These are phyloP conservation scores for Paradendryphiella salina DNA, from an alignment of 2,329 filamentous ascomycete species.

Conservation along the genomic window DNA sequence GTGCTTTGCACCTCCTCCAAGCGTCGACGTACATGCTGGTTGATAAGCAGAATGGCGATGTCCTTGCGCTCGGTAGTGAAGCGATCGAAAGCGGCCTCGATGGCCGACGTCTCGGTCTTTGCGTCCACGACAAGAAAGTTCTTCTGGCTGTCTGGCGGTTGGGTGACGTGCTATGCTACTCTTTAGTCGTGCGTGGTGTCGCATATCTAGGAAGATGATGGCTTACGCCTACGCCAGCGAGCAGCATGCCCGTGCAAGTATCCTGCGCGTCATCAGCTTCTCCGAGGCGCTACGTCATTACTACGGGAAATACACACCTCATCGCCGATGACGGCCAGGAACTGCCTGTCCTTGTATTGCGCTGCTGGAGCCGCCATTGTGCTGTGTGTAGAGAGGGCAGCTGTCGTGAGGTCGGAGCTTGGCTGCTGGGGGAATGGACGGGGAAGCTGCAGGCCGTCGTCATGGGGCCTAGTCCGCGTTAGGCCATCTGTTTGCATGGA, in stretches of 20 bases:
- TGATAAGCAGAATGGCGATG: slow-evolving; percentile 94
- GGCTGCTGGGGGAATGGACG: slow-evolving; percentile 11
- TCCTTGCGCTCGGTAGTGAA: slow-evolving; percentile 93
- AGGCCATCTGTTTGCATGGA: slow-evolving; percentile 27
- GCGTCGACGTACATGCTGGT: slow-evolving; percentile 76
- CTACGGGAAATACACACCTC: slow-evolving; percentile 64
- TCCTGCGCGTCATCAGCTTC: slow-evolving; percentile 61
- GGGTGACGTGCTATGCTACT: slow-evolving; percentile 77
- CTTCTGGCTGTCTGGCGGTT: slow-evolving; percentile 85
- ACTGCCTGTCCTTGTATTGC: slow-evolving; percentile 80
- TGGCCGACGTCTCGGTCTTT: slow-evolving; percentile 86
- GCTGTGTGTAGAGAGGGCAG: slow-evolving; percentile 23
- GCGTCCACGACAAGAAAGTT: slow-evolving; percentile 96
- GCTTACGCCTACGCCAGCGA: slow-evolving; percentile 90
- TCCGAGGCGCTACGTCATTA: neutral
- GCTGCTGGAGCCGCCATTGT: slow-evolving; percentile 63
- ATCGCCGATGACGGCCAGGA: slow-evolving; percentile 96
- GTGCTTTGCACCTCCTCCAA: neutral
- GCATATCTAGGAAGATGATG: neutral
- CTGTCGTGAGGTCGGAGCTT: slow-evolving; percentile 27
- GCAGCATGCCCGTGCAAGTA: slow-evolving; percentile 91
- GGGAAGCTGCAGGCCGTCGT: slow-evolving; percentile 26
- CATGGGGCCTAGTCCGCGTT: slow-evolving; percentile 32
- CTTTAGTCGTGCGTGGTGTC: slow-evolving; percentile 6
- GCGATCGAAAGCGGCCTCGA: slow-evolving; percentile 85